Evolutionary conservation across 2,329 filamentous ascomycete genomes (phyloP).

Genomic region (Fusarium bulbicola): DNA sequence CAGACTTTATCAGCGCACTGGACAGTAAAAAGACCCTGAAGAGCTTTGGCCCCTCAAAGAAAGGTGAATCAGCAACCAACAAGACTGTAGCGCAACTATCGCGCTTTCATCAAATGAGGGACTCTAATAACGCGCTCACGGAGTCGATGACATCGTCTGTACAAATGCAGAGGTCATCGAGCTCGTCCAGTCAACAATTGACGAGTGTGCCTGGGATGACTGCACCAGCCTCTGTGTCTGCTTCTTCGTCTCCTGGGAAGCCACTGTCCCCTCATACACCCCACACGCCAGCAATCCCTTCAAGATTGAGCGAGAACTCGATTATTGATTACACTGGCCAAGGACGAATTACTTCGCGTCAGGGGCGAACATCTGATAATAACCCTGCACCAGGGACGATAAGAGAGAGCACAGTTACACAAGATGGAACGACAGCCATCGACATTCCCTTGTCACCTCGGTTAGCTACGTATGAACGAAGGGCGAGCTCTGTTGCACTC

Average conservation of each 20-base stretch:
- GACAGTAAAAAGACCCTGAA: conserved; percentile 88
- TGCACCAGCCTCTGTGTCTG: conserved; percentile 80
- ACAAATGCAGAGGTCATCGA: conserved; percentile 83
- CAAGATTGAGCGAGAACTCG: conserved; percentile 89
- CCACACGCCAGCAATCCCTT: conserved; percentile 92
- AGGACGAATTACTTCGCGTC: conserved; percentile 45
- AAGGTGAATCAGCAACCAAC: conserved; percentile 75
- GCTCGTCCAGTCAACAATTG: conserved; percentile 71
- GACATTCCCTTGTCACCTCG: conserved; percentile 79
- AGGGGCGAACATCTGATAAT: conserved; percentile 39
- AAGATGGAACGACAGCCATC: conserved; percentile 71
- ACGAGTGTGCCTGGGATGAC: conserved; percentile 70
- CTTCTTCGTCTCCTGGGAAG: conserved; percentile 89
- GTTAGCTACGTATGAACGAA: conserved; percentile 62
- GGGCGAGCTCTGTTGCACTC: conserved; percentile 76
- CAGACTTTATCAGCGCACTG: conserved; percentile 88
- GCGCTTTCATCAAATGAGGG: conserved; percentile 88
- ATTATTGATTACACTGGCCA: conserved; percentile 58
- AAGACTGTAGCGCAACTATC: conserved; percentile 81
- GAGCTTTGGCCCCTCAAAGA: conserved; percentile 76
- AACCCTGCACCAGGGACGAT: conserved; percentile 44
- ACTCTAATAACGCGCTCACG: conserved; percentile 87
- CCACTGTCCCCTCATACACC: conserved; percentile 90
- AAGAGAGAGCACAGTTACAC: conserved; percentile 53
- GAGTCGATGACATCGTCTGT: conserved; percentile 94